phyloP scores from a whole-genome alignment of 768 basidiomycete genomes.

The Trichaptum fuscoviolaceum region DNA sequence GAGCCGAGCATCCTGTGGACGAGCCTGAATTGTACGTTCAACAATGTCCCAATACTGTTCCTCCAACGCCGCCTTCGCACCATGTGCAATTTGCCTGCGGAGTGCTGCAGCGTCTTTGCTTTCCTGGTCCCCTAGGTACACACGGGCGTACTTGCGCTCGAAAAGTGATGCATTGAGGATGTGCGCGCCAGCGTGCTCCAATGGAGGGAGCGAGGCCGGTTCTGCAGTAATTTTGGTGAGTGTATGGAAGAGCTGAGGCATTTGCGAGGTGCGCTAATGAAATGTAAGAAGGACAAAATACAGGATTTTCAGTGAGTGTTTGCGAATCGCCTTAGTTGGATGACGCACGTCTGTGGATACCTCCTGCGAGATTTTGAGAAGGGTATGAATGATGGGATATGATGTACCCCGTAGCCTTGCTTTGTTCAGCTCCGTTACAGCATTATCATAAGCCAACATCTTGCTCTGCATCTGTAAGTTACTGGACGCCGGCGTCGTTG shows the following conservation, averaged over 20 bases:
- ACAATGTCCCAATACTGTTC: slow-evolving; percentile 85
- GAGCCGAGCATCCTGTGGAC: slow-evolving; percentile 78
- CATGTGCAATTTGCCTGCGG: slow-evolving; percentile 68
- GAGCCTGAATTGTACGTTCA: slow-evolving; percentile 74
- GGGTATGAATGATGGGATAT: slow-evolving; percentile 69
- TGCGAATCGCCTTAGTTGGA: not conserved
- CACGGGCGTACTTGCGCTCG: slow-evolving; percentile 78
- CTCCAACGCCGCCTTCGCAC: slow-evolving; percentile 78
- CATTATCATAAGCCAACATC: slow-evolving; percentile 94
- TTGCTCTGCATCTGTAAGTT: slow-evolving; percentile 78
- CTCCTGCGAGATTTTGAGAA: slow-evolving; percentile 62
- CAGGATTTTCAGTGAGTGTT: slow-evolving; percentile 2
- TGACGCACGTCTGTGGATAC: slow-evolving; percentile 51
- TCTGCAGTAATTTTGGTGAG: slow-evolving; percentile 74
- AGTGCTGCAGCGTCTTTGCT: slow-evolving; percentile 62
- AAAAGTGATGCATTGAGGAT: slow-evolving; percentile 75
- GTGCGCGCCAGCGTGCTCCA: slow-evolving; percentile 77
- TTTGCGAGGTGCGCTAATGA: slow-evolving; percentile 40
- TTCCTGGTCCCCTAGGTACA: slow-evolving; percentile 62
- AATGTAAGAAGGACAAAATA: not conserved
- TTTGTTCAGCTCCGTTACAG: slow-evolving; percentile 71
- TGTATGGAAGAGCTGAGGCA: slow-evolving; percentile 65
- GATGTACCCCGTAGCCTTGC: slow-evolving; percentile 67
- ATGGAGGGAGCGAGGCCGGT: slow-evolving; percentile 67
- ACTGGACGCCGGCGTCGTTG: slow-evolving; percentile 9